Percentiles rank a stretch among this genome's conserved stretches.
These are phyloP conservation scores for Boletus vinaceobasis DNA, from an alignment of 768 basidiomycete species.

Conservation along the genomic window DNA sequence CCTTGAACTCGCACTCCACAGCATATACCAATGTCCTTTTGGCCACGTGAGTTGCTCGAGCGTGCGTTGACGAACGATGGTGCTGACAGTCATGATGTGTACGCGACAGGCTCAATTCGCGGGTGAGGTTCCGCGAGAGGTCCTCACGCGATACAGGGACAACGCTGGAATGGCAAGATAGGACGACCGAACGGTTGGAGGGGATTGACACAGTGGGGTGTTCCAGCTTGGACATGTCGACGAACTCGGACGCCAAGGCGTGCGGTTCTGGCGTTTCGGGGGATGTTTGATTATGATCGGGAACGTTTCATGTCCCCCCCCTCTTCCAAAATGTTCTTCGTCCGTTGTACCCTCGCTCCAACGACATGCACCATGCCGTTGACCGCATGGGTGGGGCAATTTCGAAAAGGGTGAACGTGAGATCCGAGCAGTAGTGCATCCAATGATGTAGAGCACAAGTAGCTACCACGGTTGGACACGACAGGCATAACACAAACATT, in stretches of 20 bases:
- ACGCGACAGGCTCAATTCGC: neutral
- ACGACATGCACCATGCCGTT: neutral
- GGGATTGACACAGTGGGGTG: no score
- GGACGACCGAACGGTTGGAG: neutral
- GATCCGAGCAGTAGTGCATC: no score
- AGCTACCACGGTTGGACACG: no score
- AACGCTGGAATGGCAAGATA: neutral
- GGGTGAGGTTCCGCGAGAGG: neutral
- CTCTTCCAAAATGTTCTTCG: neutral
- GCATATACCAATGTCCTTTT: slow-evolving; percentile 2
- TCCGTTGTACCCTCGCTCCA: neutral
- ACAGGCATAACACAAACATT: no score
- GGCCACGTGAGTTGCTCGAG: neutral
- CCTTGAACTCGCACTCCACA: neutral
- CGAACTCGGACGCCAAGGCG: neutral
- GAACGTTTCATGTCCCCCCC: no score
- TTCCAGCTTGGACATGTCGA: neutral
- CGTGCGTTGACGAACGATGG: neutral
- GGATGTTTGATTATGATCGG: neutral
- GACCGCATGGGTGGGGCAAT: no score
- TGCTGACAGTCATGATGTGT: neutral
- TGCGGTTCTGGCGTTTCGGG: neutral
- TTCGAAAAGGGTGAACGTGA: no score
- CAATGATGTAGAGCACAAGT: no score
- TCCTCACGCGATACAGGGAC: neutral